A percentile compares a stretch with the other conserved stretches of the same genome.
phyloP scores from a whole-genome alignment of 257 asterid genomes.

The Apocynum venetum region DNA sequence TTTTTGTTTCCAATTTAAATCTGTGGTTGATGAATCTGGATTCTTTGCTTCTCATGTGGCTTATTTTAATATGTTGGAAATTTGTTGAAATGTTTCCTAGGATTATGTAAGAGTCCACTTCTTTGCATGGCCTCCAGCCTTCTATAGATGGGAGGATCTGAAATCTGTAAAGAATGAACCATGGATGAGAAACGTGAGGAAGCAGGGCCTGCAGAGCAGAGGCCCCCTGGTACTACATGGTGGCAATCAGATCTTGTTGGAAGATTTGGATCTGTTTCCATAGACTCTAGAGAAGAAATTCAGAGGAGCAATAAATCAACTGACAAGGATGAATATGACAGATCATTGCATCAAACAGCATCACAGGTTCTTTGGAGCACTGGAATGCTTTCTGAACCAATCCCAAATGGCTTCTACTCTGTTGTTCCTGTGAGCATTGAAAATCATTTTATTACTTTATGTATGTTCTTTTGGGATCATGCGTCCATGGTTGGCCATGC shows the following conservation, averaged over 20 bases:
- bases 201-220: slow-evolving; percentile 54
- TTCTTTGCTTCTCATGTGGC: background rate
- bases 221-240: slow-evolving; percentile 56
- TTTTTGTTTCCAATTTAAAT: background rate
- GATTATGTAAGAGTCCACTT: background rate
- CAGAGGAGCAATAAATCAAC: slow-evolving; percentile 38
- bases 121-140: slow-evolving; percentile 31
- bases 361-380: slow-evolving; percentile 91
- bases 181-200: slow-evolving; percentile 67
- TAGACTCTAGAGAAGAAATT: slow-evolving; percentile 48
- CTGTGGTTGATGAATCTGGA: background rate
- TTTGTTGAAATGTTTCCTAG: background rate
- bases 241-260: slow-evolving; percentile 70
- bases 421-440: slow-evolving; percentile 76
- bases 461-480: slow-evolving; percentile 16
- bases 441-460: slow-evolving; percentile 18
- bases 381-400: slow-evolving; percentile 78
- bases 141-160: slow-evolving; percentile 20
- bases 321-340: slow-evolving; percentile 41
- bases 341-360: slow-evolving; percentile 49
- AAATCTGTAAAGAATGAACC: slow-evolving; percentile 16
- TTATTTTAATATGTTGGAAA: background rate
- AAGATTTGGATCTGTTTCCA: slow-evolving; percentile 69
- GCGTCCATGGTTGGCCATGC: too few relatives aligned
- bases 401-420: slow-evolving; percentile 96